Evolutionary conservation across 768 basidiomycete genomes (phyloP), one percentile per base, ranked within the genome.

Genomic region (Clitopilus hobsonii): DNA sequence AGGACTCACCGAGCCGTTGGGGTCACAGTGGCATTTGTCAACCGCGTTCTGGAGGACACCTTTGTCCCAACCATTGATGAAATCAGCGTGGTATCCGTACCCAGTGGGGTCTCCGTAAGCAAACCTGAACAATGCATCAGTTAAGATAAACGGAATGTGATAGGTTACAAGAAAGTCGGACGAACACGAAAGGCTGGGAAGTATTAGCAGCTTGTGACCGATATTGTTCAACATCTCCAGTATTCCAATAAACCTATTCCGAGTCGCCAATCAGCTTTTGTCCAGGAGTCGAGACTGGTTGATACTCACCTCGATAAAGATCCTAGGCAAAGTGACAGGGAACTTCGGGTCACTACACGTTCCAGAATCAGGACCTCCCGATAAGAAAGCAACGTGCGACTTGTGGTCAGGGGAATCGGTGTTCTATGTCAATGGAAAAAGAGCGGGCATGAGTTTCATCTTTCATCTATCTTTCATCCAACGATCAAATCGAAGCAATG

Each of bases 91-190:
- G 59, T 82, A 77, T 63, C 84, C 84, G 61, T 81, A 83, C 8
- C 84, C 84, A 30, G 82, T 85, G 10, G 77, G 75, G 61, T 88
- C 86, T 29, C 86, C 86, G 57, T 80, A 69, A 18, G 84, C 61
- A 58, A 63, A 77, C 5, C 77, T 78, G 56, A 38, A 41, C 1
- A 18, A 38, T 54, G 49, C 29, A 50, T 38, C 20, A 38, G 26
- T 25, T 14, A n/a, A n/a, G n/a, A n/a, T n/a, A 18, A 25, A 29
- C 24, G 53, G 16, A 47, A 51, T 30, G 13, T 8, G 23, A 23
- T 3, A 53, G 16, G 45, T 22, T 23, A n/a, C 5, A 26, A 7
- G 7, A 18, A 48, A 11, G 22, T 6, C n/a, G 25, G 8, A 66
- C 74, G 26, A 73, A 82, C 70, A 83, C 81, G 58, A 80, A 81